Conservation (phyloP, 495 filamentous ascomycete genomes). For the Friedmanniomyces simplex region DNA sequence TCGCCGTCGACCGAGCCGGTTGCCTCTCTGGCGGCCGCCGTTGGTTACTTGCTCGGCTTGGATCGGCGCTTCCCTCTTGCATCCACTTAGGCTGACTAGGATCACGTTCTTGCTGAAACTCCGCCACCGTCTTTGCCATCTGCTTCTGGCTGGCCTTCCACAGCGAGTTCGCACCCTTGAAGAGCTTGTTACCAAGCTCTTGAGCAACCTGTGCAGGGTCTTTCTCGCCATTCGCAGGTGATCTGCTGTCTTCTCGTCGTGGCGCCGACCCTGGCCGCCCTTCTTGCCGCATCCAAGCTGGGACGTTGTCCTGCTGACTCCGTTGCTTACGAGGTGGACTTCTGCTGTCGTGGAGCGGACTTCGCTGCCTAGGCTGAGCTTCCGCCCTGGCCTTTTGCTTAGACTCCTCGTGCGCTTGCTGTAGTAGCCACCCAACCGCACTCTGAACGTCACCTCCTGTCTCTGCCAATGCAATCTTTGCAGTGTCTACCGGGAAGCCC, state of each 20-base stretch:
- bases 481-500: slow-evolving; percentile 77
- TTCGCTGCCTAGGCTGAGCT: slow-evolving; percentile 23
- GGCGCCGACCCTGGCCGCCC: slow-evolving; percentile 30
- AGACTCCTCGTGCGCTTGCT: slow-evolving; percentile 73
- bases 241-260: slow-evolving; percentile 42
- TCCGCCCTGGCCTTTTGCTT: slow-evolving; percentile 44
- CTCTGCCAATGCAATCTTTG: slow-evolving; percentile 63
- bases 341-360: slow-evolving; percentile 26
- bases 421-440: slow-evolving; percentile 81
- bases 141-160: slow-evolving; percentile 94
- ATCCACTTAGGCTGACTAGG: slow-evolving; percentile 90
- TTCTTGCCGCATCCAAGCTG: slow-evolving; percentile 40
- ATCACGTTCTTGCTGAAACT: slow-evolving; percentile 79
- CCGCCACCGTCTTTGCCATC: slow-evolving; percentile 86
- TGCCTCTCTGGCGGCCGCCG: neutral
- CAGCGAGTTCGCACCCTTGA: slow-evolving; percentile 87
- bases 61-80: slow-evolving; percentile 47
- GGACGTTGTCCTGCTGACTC: slow-evolving; percentile 30
- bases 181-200: slow-evolving; percentile 67
- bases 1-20: neutral
- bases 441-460: slow-evolving; percentile 78
- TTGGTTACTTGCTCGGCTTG: slow-evolving; percentile 2
- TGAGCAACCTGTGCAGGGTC: slow-evolving; percentile 75
- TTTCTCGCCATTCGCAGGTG: slow-evolving; percentile 52
- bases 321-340: slow-evolving; percentile 28